Percentiles rank a stretch among this genome's conserved stretches.
Conservation (phyloP, 2,329 filamentous ascomycete species). For the Parafenestella ontariensis region DNA sequence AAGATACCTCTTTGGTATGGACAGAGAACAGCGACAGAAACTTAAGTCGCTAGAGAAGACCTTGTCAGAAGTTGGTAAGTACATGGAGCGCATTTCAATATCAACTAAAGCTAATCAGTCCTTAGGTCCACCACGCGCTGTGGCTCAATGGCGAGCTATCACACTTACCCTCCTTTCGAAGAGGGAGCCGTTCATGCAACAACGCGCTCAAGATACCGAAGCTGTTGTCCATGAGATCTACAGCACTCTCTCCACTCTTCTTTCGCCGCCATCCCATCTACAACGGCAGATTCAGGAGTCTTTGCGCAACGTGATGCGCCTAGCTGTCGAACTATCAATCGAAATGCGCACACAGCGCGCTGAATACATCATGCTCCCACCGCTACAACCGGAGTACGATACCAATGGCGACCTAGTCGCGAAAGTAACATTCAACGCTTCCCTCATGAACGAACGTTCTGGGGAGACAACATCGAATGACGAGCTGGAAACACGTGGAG, state of each 20-base stretch:
- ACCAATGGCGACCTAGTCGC: constrained; percentile 86
- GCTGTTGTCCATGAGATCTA: constrained; percentile 94
- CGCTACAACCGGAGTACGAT: constrained; percentile 93
- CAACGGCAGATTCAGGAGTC: constrained; percentile 83
- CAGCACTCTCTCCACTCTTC: constrained; percentile 79
- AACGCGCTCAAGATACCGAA: constrained; percentile 89
- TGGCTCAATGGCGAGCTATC: constrained; percentile 95
- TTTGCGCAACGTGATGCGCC: constrained; percentile 83
- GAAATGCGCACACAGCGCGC: constrained; percentile 98
- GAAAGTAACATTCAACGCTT: constrained; percentile 89
- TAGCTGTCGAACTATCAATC: constrained; percentile 88
- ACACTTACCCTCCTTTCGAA: constrained; percentile 88
- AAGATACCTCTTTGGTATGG: constrained; percentile 97
- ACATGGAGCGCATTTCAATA: neutral
- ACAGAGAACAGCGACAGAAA: constrained; percentile 95
- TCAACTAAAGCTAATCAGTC: constrained; percentile 13
- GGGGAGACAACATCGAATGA: constrained; percentile 75
- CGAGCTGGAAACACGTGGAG: constrained; percentile 76
- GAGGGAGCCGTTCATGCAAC: constrained; percentile 78
- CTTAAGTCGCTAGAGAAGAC: constrained; percentile 95
- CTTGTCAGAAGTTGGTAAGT: constrained; percentile 76
- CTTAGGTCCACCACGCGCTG: constrained; percentile 75
- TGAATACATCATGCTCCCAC: constrained; percentile 98
- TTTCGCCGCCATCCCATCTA: constrained; percentile 83
- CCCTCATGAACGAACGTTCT: constrained; percentile 92